A percentile compares a stretch with the other conserved stretches of the same genome.
Evolutionary conservation across 2,329 filamentous ascomycete genomes (phyloP).

Genomic region (Verticillium albo-atrum): DNA sequence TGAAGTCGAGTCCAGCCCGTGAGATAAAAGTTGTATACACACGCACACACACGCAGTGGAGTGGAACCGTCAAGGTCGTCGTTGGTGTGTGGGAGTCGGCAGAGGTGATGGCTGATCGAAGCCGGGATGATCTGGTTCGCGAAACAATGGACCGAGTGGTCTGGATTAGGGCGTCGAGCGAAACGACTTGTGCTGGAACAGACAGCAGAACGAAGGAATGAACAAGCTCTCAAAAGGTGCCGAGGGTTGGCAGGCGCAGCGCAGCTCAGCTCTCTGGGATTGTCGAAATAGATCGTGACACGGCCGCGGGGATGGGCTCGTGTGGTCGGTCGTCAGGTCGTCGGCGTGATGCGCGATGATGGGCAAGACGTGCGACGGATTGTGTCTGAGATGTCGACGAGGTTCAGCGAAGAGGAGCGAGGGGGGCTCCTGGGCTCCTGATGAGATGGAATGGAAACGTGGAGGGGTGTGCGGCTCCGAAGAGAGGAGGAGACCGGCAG

Average conservation of each 20-base stretch:
- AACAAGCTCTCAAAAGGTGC: constrained; percentile 13
- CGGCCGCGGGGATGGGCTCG: background rate
- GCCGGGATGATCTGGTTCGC: constrained; percentile 18
- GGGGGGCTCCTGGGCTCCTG: constrained; percentile 20
- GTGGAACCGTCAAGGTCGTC: constrained; percentile 38
- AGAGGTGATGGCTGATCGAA: constrained; percentile 27
- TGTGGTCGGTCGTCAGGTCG: constrained; percentile 15
- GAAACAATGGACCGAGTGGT: constrained; percentile 28
- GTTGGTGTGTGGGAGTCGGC: constrained; percentile 24
- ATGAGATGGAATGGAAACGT: constrained; percentile 20
- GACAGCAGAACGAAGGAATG: constrained; percentile 12
- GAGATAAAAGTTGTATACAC: constrained; percentile 11
- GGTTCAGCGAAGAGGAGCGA: constrained; percentile 4
- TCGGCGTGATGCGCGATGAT: constrained; percentile 17
- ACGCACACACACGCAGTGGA: constrained; percentile 16
- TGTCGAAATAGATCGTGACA: background rate
- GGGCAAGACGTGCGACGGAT: constrained; percentile 19
- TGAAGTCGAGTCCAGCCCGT: constrained; percentile 43
- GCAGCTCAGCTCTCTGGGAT: constrained; percentile 2
- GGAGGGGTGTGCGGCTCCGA: constrained; percentile 13
- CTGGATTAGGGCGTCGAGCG: constrained; percentile 36
- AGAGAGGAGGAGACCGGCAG: constrained; percentile 18
- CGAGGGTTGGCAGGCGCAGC: background rate
- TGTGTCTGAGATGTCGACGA: constrained; percentile 19
- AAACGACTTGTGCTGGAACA: constrained; percentile 26